Evolutionary conservation across 1,139 yeast genomes (phyloP).

Genomic region (Magnusiomyces suaveolens): DNA sequence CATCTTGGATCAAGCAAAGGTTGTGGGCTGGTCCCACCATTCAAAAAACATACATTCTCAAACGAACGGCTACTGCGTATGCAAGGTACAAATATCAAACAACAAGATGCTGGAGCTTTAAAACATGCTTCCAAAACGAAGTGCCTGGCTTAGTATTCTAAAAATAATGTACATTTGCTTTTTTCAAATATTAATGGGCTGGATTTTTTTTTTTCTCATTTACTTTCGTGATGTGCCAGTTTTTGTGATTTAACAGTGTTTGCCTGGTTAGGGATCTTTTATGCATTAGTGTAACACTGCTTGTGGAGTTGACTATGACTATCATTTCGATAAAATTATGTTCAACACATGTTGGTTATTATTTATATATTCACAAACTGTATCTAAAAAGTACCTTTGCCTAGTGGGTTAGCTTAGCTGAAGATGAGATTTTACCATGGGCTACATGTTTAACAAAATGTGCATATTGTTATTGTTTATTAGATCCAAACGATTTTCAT

Average conservation of each 20-base stretch:
- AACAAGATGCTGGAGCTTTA: slow-evolving; percentile 64
- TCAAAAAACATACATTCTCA: too few species aligned
- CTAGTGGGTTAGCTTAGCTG: too few species aligned
- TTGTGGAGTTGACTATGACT: slow-evolving; percentile 55
- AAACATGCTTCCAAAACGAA: slow-evolving; percentile 56
- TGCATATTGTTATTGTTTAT: neutral
- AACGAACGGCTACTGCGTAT: slow-evolving; percentile 67
- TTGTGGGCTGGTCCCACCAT: too few species aligned
- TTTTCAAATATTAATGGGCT: slow-evolving; percentile 75
- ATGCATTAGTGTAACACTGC: slow-evolving; percentile 93
- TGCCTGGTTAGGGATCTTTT: slow-evolving; percentile 61
- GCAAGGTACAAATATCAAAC: slow-evolving; percentile 46
- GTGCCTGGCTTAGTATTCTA: slow-evolving; percentile 81
- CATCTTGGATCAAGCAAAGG: too few species aligned
- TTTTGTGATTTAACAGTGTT: slow-evolving; percentile 80
- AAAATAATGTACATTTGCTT: slow-evolving; percentile 64
- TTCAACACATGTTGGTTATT: too few species aligned
- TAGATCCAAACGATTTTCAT: neutral
- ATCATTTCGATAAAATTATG: neutral
- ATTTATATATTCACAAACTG: too few species aligned
- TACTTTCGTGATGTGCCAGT: slow-evolving; percentile 85
- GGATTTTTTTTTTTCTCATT: slow-evolving; percentile 72
- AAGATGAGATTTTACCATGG: too few species aligned
- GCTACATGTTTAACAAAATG: neutral
- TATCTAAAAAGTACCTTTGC: too few species aligned